These are phyloP conservation scores for Cladophialophora exuberans DNA, from an alignment of 2,329 filamentous ascomycete species.

Conservation along the genomic window DNA sequence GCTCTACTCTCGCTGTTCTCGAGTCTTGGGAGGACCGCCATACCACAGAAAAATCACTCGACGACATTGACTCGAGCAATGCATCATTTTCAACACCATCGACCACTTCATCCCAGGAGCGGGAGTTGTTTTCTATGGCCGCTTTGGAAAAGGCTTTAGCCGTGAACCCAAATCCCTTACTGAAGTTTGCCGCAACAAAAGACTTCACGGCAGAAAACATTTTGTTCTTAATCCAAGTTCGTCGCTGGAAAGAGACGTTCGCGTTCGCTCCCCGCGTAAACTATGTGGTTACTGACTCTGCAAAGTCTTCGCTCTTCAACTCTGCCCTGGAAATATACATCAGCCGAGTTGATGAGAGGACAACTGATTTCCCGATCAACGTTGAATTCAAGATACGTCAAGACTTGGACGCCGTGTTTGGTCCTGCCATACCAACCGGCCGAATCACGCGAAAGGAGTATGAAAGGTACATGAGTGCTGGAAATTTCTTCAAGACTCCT, in stretches of 20 bases:
- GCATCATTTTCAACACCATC: neutral
- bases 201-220: slow-evolving; percentile 72
- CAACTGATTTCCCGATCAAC: slow-evolving; percentile 66
- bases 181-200: slow-evolving; percentile 62
- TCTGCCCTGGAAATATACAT: slow-evolving; percentile 61
- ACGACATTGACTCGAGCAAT: neutral
- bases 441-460: neutral
- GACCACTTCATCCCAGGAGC: slow-evolving; percentile 37
- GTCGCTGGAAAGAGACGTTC: slow-evolving; percentile 55
- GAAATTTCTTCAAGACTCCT: neutral
- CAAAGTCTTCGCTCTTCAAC: slow-evolving; percentile 45
- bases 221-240: slow-evolving; percentile 62
- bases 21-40: slow-evolving; percentile 39
- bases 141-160: slow-evolving; percentile 62
- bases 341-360: slow-evolving; percentile 58
- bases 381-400: slow-evolving; percentile 29
- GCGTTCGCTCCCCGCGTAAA: slow-evolving; percentile 1
- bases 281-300: slow-evolving; percentile 11
- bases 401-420: slow-evolving; percentile 16
- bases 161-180: slow-evolving; percentile 59
- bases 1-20: slow-evolving; percentile 6
- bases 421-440: neutral
- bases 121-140: slow-evolving; percentile 55
- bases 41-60: slow-evolving; percentile 38
- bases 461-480: neutral